Evolutionary conservation across 768 basidiomycete genomes (phyloP), one percentile per base, ranked within the genome.

Genomic region (Boletus insuetus): DNA sequence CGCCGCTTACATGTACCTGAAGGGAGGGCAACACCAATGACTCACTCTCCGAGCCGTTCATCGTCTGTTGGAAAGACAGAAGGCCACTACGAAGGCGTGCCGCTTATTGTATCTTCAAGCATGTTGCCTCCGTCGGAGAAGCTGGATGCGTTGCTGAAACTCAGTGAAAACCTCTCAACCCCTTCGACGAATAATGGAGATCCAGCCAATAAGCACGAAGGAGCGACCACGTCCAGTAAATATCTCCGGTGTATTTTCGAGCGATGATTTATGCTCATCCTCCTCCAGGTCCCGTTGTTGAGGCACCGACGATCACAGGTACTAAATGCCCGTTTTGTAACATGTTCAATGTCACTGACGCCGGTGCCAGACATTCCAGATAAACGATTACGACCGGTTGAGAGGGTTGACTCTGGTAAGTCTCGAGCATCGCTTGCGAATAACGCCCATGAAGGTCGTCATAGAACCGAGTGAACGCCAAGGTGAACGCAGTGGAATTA

Each of bases 1-100:
- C 73, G 75, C 24, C 73, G 74, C 22, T 62, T 81, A 48, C 78
- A 81, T 56, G 77, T 81, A 17, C 79, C 79, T 0, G 77, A 80
- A 49, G 78, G 78, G 20, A 69, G 79, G 35, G 64, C 64, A 3
- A 75, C 76, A 1, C 78, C 77, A 3, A 56, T 63, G 54, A 64
- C 65, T 1, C 58, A 63, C 12, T 66, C 72, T 26, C 70, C 68
- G 2, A 76, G 72, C 59, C 76, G 76, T 10, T 69, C 75, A 24
- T 67, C 76, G 29, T 79, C 78, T 10, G 51, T 66, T 49, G 64
- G 64, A 48, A 67, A 64, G 58, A 47, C 53, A 17, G 64, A 69
- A 51, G 58, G 51, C 19, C 45, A 54, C 10, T 31, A 54, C 12
- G 65, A 61, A 45, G 64, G 55, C n/a, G 47, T 54, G 19, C 32